Conservation (phyloP, 2,329 filamentous ascomycete species). For the Xylariales sp. region DNA sequence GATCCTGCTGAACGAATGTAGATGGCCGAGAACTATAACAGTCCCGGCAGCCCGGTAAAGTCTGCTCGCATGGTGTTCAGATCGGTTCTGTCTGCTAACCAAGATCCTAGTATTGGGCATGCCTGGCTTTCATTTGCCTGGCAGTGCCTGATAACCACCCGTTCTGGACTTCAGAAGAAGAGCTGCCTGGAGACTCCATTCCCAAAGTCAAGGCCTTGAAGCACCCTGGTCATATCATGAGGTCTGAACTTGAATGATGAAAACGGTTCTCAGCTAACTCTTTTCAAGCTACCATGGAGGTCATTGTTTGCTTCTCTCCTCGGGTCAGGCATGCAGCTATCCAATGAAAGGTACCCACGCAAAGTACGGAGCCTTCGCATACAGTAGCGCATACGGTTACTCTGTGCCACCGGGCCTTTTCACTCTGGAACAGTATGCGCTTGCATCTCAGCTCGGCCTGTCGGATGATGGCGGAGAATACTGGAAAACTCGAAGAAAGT, state of each 20-base stretch:
- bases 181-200: conserved; percentile 52
- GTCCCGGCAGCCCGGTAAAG: conserved; percentile 58
- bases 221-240: conserved; percentile 70
- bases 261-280: conserved; percentile 6
- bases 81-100: conserved; percentile 8
- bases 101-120: conserved; percentile 66
- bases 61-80: background rate
- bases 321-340: conserved; percentile 77
- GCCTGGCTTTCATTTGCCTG: conserved; percentile 70
- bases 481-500: conserved; percentile 71
- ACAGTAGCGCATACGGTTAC: conserved; percentile 71
- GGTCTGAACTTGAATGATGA: conserved; percentile 22
- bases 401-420: conserved; percentile 72
- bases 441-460: conserved; percentile 70
- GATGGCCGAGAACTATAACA: conserved; percentile 81
- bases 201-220: conserved; percentile 55
- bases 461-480: conserved; percentile 74
- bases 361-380: conserved; percentile 77
- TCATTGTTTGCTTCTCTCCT: conserved; percentile 70
- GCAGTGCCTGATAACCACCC: conserved; percentile 65
- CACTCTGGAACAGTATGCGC: conserved; percentile 70
- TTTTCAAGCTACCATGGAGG: conserved; percentile 56
- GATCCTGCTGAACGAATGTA: conserved; percentile 25
- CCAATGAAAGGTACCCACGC: conserved; percentile 77
- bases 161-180: conserved; percentile 69